phyloP scores from a whole-genome alignment of 305 asterid genomes.

The Rubia tinctorum region DNA sequence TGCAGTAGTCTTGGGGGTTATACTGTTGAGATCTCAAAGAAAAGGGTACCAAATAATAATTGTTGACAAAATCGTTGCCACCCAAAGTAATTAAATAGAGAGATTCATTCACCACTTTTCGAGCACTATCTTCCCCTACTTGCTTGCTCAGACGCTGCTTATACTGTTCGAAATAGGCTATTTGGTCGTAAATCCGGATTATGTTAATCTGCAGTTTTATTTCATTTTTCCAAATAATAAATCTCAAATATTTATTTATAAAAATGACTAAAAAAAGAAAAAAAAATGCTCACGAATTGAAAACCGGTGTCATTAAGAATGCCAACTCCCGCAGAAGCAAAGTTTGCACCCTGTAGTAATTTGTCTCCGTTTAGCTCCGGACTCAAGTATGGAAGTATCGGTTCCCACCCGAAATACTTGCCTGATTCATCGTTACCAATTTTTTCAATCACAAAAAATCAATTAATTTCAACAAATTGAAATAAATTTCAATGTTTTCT shows the following conservation, averaged over 20 bases:
- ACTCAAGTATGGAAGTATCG: constrained; percentile 6
- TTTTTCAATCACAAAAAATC: too few species aligned
- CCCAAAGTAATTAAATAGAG: constrained; percentile 38
- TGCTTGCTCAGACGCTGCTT: constrained; percentile 18
- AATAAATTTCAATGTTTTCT: too few species aligned
- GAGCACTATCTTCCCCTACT: constrained; percentile 18
- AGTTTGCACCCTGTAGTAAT: constrained; percentile 71
- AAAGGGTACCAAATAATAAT: constrained; percentile 36
- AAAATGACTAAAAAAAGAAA: neutral
- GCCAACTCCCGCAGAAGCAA: constrained; percentile 92
- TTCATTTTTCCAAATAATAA: neutral
- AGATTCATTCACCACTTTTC: constrained; percentile 24
- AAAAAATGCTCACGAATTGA: constrained; percentile 51
- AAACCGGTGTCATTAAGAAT: constrained; percentile 78
- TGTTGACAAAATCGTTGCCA: constrained; percentile 46
- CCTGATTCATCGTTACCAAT: constrained; percentile 27
- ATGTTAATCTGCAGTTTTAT: constrained; percentile 42
- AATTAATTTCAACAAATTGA: too few species aligned
- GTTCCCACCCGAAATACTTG: constrained; percentile 39
- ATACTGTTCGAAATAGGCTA: constrained; percentile 23
- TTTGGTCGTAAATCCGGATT: constrained; percentile 27
- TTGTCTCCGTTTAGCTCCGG: constrained; percentile 37
- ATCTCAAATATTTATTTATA: neutral
- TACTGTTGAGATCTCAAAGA: constrained; percentile 38
- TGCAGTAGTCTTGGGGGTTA: constrained; percentile 23